Base-by-base conservation (phyloP, 768 basidiomycete species). In the Mrakia gelida region DNA sequence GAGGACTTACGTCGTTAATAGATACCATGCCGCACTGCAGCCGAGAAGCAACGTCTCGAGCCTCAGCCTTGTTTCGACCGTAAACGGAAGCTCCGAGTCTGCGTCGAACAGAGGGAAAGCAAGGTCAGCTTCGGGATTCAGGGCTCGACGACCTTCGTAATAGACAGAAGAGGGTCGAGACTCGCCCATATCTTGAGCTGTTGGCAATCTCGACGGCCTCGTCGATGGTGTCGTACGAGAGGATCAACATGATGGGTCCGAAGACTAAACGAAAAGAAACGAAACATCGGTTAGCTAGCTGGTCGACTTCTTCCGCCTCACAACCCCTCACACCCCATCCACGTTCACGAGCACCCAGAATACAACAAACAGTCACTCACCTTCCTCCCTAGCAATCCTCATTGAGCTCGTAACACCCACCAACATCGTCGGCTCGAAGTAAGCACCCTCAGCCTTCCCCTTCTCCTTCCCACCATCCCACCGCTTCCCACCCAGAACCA, bases 11-110 rank as follows among this genome's bases (percentile, higher is more conserved):
- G 85, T 98, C 97, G 81, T 98, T 98, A 80, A 97, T 88, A 28
- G 95, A 91, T 4, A 98, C 96, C 97, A 99, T 98, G 67, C 96
- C 96, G 81, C 94, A 95, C 73, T 96, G 90, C 72, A 99, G 86
- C 70, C 87, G 86, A 80, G 90, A 90, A 41, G 95, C 95, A 30
- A 98, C 91, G 70, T 91, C 86, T 74, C 93, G 81, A 82, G 93
- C 94, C 62, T 91, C 86, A 59, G 88, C 88, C 83, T 92, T 91
- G 82, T 92, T 89, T 15, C 91, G 91, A 13, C 97, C 97, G 83
- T 95, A 99, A 28, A 99, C 93, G 75, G 92, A 93, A 2, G 95
- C 94, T 28, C 95, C 96, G 41, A 99, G 90, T 18, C 92, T 78
- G 63, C 28, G 32, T 56, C 21, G 72, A 18, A n/a, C 18, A 13